These are phyloP conservation scores for Diplogelasinospora grovesii DNA, from an alignment of 495 filamentous ascomycete species.

Conservation along the genomic window DNA sequence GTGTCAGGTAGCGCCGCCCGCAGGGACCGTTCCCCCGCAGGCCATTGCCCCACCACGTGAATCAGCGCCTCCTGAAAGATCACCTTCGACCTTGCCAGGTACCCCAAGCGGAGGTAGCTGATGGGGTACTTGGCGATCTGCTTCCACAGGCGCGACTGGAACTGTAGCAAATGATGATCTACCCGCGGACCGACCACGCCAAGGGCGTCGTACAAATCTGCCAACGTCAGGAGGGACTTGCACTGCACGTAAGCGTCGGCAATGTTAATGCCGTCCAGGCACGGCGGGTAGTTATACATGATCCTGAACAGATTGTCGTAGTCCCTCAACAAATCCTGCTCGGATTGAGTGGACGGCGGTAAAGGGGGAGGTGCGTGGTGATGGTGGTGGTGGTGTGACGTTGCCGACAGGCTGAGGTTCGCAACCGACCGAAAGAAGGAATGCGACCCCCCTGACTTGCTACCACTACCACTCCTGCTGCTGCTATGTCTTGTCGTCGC, in stretches of 20 bases:
- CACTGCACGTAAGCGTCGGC: slow-evolving; percentile 87
- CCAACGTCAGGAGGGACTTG: slow-evolving; percentile 75
- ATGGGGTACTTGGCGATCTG: slow-evolving; percentile 93
- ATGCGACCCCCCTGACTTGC: slow-evolving; percentile 42
- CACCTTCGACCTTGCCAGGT: slow-evolving; percentile 71
- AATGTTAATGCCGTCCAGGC: slow-evolving; percentile 76
- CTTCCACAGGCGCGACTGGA: slow-evolving; percentile 81
- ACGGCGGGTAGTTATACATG: slow-evolving; percentile 84
- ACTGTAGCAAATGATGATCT: slow-evolving; percentile 86
- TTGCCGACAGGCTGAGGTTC: slow-evolving; percentile 53
- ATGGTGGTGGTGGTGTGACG: slow-evolving; percentile 16
- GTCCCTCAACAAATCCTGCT: slow-evolving; percentile 70
- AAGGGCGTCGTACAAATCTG: slow-evolving; percentile 88
- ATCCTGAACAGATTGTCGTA: slow-evolving; percentile 91
- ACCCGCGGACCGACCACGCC: slow-evolving; percentile 82
- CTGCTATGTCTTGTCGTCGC: too few relatives aligned
- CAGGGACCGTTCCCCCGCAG: slow-evolving; percentile 66
- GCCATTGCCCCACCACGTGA: slow-evolving; percentile 91
- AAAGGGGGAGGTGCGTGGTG: slow-evolving; percentile 21
- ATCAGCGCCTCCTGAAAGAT: slow-evolving; percentile 88
- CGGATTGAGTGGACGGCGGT: slow-evolving; percentile 40
- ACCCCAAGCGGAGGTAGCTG: slow-evolving; percentile 82
- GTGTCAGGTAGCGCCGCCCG: slow-evolving; percentile 60
- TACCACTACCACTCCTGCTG: slow-evolving; percentile 10
- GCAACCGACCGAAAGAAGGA: slow-evolving; percentile 85